A percentile compares a stretch with the other conserved stretches of the same genome.
These are phyloP conservation scores for Citrus medica DNA, from an alignment of 345 rosid species.

Conservation along the genomic window DNA sequence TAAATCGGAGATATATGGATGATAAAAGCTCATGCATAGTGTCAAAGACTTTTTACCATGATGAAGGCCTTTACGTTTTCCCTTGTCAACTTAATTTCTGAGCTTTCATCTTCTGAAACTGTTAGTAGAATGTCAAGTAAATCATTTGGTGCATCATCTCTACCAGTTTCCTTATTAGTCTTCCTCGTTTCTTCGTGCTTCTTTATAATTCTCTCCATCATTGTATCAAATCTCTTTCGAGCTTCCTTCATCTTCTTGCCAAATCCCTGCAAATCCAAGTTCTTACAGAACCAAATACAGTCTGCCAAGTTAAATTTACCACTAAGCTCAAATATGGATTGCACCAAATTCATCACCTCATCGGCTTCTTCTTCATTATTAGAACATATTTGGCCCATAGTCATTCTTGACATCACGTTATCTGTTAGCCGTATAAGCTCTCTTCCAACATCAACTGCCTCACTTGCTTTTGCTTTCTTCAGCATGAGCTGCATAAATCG, in stretches of 20 bases:
- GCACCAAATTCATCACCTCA: slow-evolving; percentile 40
- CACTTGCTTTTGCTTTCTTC: slow-evolving; percentile 28
- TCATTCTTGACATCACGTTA: slow-evolving; percentile 41
- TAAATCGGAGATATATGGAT: not conserved
- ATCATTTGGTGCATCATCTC: slow-evolving; percentile 26
- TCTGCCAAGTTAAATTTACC: slow-evolving; percentile 55
- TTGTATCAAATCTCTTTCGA: slow-evolving; percentile 29
- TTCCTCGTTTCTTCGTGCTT: slow-evolving; percentile 43
- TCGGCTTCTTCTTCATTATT: slow-evolving; percentile 38
- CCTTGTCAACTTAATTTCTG: slow-evolving; percentile 41
- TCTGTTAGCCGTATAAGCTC: slow-evolving; percentile 38
- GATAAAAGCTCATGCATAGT: not conserved
- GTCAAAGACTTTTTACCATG: slow-evolving; percentile 28
- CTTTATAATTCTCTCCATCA: slow-evolving; percentile 41
- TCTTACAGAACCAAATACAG: slow-evolving; percentile 51
- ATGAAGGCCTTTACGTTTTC: slow-evolving; percentile 58
- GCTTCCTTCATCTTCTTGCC: slow-evolving; percentile 34
- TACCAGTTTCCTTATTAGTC: slow-evolving; percentile 15
- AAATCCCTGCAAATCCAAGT: slow-evolving; percentile 49
- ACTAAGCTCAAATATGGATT: slow-evolving; percentile 27
- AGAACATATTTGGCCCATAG: slow-evolving; percentile 38
- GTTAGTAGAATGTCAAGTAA: slow-evolving; percentile 43
- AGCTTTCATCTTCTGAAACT: slow-evolving; percentile 37
- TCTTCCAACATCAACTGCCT: slow-evolving; percentile 38
- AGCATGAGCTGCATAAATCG: slow-evolving; percentile 26